Evolutionary conservation across 192 early-diverging fungal genomes (phyloP).

Genomic region (Obelidium mucronatum): DNA sequence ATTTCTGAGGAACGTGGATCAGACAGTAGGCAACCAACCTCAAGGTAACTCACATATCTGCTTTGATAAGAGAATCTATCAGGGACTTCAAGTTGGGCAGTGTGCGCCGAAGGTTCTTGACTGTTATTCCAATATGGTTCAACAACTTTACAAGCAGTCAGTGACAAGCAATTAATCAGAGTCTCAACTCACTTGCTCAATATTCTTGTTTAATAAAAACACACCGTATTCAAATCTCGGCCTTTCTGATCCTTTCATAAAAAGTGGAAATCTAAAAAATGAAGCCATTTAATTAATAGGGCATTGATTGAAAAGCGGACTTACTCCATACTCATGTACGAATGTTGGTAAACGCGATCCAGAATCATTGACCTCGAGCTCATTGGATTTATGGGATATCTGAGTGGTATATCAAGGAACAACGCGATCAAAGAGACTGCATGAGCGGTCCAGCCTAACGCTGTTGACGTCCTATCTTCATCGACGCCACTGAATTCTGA

Average conservation of each 20-base stretch:
- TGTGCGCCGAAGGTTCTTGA: constrained; percentile 74
- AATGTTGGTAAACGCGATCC: constrained; percentile 47
- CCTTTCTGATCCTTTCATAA: constrained; percentile 68
- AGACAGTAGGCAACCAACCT: not conserved
- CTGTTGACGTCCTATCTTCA: constrained; percentile 71
- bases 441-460: constrained; percentile 75
- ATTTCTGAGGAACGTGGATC: not conserved
- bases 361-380: constrained; percentile 73
- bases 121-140: constrained; percentile 68
- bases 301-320: not conserved
- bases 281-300: not conserved
- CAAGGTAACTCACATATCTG: constrained; percentile 8
- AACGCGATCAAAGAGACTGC: constrained; percentile 72
- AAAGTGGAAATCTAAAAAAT: constrained; percentile 74
- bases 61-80: constrained; percentile 47
- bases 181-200: constrained; percentile 72
- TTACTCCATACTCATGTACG: constrained; percentile 47
- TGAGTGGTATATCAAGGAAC: constrained; percentile 71
- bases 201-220: constrained; percentile 84
- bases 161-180: not conserved
- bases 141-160: constrained; percentile 59
- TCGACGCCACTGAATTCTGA: constrained; percentile 48
- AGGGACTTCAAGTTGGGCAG: constrained; percentile 73
- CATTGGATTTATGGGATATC: constrained; percentile 80
- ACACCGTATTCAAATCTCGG: constrained; percentile 83